Evolutionary conservation across 2,329 filamentous ascomycete species (phyloP), one percentile per base, ranked within the genome.

Genomic region (Alternaria hordeiaustralica): DNA sequence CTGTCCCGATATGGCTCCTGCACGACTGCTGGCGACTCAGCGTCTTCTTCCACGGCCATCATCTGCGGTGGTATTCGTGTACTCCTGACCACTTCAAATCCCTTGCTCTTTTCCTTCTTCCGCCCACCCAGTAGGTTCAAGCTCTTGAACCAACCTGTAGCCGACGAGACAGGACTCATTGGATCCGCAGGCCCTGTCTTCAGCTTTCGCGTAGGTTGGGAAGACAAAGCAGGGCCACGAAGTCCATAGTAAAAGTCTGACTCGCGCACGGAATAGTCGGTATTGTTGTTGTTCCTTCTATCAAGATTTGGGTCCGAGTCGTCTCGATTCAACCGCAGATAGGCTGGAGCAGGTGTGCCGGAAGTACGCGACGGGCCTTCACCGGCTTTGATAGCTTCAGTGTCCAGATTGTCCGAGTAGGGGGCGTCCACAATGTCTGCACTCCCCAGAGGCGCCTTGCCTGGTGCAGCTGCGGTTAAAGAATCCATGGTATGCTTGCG

Each of bases 211-310:
- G 92, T 93, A 0, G 92, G 91, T 4, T 89, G 89, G 64, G 93
- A 92, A 2, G 93, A 92, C 12, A 98, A 83, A 1, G 95, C 93
- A 20, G 94, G 93, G 0, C 96, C 96, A 33, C 96, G 89, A 18
- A 97, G 92, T 10, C 94, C 92, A 74, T 99, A 98, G 81, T 98
- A 98, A 74, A 97, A 97, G 78, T 99, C 96, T 0, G 96, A 93
- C 79, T 99, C 96, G 60, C 96, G 90, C 1, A 95, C 96, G 2
- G 94, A 91, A 76, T 98, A 98, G 75, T 99, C 95, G 2, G 92
- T 90, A 50, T 41, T 41, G 49, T 58, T 59, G n/a, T 89, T 86
- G 21, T 88, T 89, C 61, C 81, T 83, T 61, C 78, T 78, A 55
- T 86, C 83, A 8, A 85, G 79, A 47, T 86, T 84, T n/a, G 86